phyloP scores from a whole-genome alignment of 2,329 filamentous ascomycete species.

The Scopulariopsis brevicaulis region DNA sequence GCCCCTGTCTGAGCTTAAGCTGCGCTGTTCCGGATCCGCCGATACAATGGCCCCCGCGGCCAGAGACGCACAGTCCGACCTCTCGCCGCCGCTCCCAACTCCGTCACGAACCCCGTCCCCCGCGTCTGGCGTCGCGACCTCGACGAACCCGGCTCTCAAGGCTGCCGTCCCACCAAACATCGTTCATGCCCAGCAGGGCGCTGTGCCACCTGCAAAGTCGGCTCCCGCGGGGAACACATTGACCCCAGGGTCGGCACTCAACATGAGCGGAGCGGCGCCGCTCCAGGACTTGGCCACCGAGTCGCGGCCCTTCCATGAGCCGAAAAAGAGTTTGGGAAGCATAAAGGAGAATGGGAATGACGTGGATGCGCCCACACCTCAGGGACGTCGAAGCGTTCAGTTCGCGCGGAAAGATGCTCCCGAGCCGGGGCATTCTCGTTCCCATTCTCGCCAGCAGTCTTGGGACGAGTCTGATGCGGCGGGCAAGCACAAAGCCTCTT shows the following conservation, averaged over 20 bases:
- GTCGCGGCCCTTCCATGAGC: neutral
- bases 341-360: slow-evolving; percentile 1
- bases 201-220: slow-evolving; percentile 1
- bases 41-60: neutral
- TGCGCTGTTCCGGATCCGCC: neutral
- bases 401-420: slow-evolving; percentile 49
- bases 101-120: neutral
- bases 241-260: neutral
- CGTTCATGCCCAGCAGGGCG: neutral
- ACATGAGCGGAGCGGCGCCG: neutral
- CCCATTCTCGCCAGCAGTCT: slow-evolving; percentile 52
- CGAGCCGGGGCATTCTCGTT: slow-evolving; percentile 26
- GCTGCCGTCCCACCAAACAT: neutral
- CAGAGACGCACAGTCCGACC: neutral
- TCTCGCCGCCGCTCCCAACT: neutral
- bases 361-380: neutral
- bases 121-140: neutral
- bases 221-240: neutral
- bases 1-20: neutral
- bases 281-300: neutral
- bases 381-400: slow-evolving; percentile 54
- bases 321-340: neutral
- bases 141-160: neutral
- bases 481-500: slow-evolving; percentile 47
- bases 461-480: slow-evolving; percentile 53